A percentile compares a stretch with the other conserved stretches of the same genome.
Evolutionary conservation across 352 stramenopile genomes (phyloP).

Genomic region (Globisporangium megalacanthum): DNA sequence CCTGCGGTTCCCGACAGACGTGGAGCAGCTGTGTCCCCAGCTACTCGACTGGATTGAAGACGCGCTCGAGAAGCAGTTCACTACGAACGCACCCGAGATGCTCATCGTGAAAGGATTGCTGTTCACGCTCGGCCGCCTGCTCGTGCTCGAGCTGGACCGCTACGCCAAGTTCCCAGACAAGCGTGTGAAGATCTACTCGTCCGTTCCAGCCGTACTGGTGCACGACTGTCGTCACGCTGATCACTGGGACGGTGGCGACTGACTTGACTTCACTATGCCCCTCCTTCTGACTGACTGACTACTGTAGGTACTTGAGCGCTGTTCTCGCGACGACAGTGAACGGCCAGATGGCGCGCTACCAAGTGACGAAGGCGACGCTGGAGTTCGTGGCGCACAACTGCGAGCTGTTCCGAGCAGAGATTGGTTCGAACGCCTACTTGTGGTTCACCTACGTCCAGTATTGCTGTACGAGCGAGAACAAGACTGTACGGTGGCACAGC

Average conservation of each 20-base stretch:
- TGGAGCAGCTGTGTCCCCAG: conserved; percentile 19
- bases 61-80: conserved; percentile 70
- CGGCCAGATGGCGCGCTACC: conserved; percentile 58
- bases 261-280: no score
- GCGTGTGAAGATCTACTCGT: conserved; percentile 68
- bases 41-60: conserved; percentile 68
- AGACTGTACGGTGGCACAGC: conserved; percentile 38
- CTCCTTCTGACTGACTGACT: neutral
- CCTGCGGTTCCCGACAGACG: conserved; percentile 37
- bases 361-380: conserved; percentile 59
- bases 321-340: conserved; percentile 54
- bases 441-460: conserved; percentile 76
- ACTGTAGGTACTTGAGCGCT: conserved; percentile 47
- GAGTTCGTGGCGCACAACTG: conserved; percentile 46
- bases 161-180: conserved; percentile 32
- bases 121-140: conserved; percentile 45
- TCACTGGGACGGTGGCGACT: no score
- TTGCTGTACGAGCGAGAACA: conserved; percentile 59
- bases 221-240: neutral
- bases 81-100: conserved; percentile 56
- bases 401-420: conserved; percentile 38
- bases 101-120: conserved; percentile 70
- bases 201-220: neutral
- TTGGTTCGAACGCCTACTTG: conserved; percentile 36
- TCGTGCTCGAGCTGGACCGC: conserved; percentile 45